Conservation (phyloP, 2,329 filamentous ascomycete genomes). For the Colletotrichum noveboracense region DNA sequence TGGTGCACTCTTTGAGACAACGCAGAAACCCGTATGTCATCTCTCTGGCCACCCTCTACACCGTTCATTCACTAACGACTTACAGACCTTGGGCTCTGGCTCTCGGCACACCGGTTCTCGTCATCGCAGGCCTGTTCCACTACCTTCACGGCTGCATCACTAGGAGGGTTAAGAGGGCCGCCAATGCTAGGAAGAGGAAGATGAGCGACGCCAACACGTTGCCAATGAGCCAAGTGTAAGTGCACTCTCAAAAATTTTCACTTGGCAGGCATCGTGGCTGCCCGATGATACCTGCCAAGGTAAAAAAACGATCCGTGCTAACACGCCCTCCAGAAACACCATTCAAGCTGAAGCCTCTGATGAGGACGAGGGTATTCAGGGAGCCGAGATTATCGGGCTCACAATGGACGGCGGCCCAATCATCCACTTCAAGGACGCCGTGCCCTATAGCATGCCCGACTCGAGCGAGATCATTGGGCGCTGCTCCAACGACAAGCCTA, state of each 20-base stretch:
- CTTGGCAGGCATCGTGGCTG: background rate
- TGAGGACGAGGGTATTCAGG: constrained; percentile 31
- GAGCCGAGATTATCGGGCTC: constrained; percentile 46
- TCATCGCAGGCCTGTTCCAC: constrained; percentile 60
- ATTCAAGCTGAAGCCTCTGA: constrained; percentile 31
- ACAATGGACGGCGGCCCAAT: constrained; percentile 52
- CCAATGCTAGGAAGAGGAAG: constrained; percentile 24
- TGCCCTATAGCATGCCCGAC: constrained; percentile 33
- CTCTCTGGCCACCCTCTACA: background rate
- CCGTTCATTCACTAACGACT: constrained; percentile 1
- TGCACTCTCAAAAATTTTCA: background rate
- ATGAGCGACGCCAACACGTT: constrained; percentile 29
- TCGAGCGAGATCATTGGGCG: constrained; percentile 42
- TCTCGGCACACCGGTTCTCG: constrained; percentile 63
- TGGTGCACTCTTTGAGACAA: constrained; percentile 54
- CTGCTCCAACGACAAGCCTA: constrained; percentile 36
- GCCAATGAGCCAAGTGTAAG: constrained; percentile 51
- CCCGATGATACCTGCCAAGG: constrained; percentile 20
- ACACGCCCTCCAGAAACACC: constrained; percentile 36
- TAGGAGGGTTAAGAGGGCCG: constrained; percentile 38
- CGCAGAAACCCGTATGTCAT: constrained; percentile 55
- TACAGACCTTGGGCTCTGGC: constrained; percentile 61
- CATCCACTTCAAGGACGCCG: constrained; percentile 44
- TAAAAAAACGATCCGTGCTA: constrained; percentile 19
- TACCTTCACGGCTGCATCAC: constrained; percentile 47